A percentile compares a stretch with the other conserved stretches of the same genome.
phyloP scores from a whole-genome alignment of 192 early-diverging fungal species.

The Coemansia sp. region DNA sequence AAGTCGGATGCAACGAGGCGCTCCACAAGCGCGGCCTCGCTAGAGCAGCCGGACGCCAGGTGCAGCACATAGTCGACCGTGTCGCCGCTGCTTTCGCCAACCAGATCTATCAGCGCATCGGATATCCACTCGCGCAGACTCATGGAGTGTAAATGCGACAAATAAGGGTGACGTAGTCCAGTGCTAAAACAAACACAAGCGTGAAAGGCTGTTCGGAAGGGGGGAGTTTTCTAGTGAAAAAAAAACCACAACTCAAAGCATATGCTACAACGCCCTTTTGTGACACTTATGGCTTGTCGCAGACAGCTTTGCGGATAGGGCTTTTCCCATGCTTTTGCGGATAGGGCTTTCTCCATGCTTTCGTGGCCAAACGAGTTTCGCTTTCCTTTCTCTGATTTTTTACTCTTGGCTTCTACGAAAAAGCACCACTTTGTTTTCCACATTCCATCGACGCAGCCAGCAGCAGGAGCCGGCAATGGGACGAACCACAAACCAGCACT shows the following conservation, averaged over 20 bases:
- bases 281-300: neutral
- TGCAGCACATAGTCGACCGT: slow-evolving; percentile 49
- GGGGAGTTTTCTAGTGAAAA: neutral
- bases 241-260: neutral
- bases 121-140: slow-evolving; percentile 48
- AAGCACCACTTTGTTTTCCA: neutral
- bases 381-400: too few species aligned
- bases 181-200: neutral
- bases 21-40: slow-evolving; percentile 45
- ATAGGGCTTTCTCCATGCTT: too few species aligned
- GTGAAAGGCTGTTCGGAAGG: neutral
- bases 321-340: neutral
- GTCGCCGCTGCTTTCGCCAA: slow-evolving; percentile 46
- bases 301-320: neutral
- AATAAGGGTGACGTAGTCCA: too few species aligned
- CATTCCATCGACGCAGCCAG: neutral
- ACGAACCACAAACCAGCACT: slow-evolving; percentile 52
- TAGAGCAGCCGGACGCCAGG: slow-evolving; percentile 28
- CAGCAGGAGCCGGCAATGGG: slow-evolving; percentile 24
- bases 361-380: too few species aligned
- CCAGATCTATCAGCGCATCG: slow-evolving; percentile 42
- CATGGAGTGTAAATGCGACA: slow-evolving; percentile 13
- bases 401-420: neutral
- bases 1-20: slow-evolving; percentile 64
- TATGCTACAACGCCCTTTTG: neutral